Evolutionary conservation across 306 rosid species (phyloP).

Genomic region (Luffa acutangula): DNA sequence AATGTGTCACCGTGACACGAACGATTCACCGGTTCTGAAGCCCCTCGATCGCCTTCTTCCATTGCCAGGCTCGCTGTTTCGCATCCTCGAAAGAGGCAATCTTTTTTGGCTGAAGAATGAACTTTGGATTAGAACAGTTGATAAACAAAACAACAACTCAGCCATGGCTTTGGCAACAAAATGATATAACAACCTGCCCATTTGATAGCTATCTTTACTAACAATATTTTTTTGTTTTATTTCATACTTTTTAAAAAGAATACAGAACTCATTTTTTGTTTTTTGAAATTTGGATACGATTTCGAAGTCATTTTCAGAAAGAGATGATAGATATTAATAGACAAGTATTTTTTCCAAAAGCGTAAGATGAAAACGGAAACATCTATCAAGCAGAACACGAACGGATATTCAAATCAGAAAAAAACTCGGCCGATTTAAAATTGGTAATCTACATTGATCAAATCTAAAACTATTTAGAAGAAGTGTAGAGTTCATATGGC

Average conservation of each 20-base stretch:
- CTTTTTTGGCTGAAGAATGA: conserved; percentile 76
- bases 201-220: background rate
- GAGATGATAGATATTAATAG: background rate
- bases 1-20: conserved; percentile 25
- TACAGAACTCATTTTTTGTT: background rate
- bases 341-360: too few species aligned
- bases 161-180: background rate
- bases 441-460: background rate
- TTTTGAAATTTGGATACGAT: background rate
- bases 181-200: background rate
- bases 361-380: too few species aligned
- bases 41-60: conserved; percentile 98
- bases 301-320: background rate
- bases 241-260: too few species aligned
- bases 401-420: background rate
- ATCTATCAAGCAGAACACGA: background rate
- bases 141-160: background rate
- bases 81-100: conserved; percentile 79
- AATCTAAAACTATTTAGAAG: background rate
- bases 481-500: conserved; percentile 11
- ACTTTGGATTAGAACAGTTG: conserved; percentile 10
- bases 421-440: background rate
- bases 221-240: background rate
- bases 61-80: conserved; percentile 84
- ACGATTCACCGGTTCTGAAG: conserved; percentile 82